Base-by-base conservation (phyloP, 805 yeast genomes). In the Candida ponderosae region DNA sequence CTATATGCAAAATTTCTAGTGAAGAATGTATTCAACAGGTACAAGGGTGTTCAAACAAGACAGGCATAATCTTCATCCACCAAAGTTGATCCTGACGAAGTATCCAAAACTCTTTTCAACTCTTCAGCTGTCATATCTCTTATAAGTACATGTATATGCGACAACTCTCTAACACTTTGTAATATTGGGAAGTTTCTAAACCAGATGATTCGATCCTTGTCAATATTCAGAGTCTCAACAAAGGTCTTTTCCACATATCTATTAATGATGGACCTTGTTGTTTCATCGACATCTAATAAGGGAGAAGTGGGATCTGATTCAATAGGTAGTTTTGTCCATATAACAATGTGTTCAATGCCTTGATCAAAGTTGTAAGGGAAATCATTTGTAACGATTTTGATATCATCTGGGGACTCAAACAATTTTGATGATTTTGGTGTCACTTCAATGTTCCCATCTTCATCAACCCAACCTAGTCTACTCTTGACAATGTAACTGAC, bases 151-250 rank as follows among this genome's bases (percentile, higher is more conserved):
- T 82, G 93, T n/a, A 81, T 60, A 51, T 82, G 93, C 18, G 87
- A 79, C 27, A 82, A 62, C 23, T 73, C 66, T 44, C 64, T 69
- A 6, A 83, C 79, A 52, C 87, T 79, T 53, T 83, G 93, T 30
- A 83, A 54, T 6, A 70, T 65, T 7, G 79, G 71, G 74, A 83
- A 81, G 52, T 83, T 83, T 45, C 81, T 69, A 56, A 82, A 83
- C 90, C 90, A 82, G 4, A 44, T 10, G 4, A 51, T 45, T 18
- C 40, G 31, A 2, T 66, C 52, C 32, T 72, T 47, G 29, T 72
- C 58, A 4, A 66, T 60, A 20, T 62, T 48, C 7, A 57, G 48
- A 14, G 65, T 17, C 8, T 40, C 46, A 9, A 66, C 70, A 29
- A 74, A 57, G 24, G 60, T 59, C 21, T 64, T 55, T n/a, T 66